Conservation (phyloP, 2,329 filamentous ascomycete genomes). For the Thielaviopsis ethacetica region DNA sequence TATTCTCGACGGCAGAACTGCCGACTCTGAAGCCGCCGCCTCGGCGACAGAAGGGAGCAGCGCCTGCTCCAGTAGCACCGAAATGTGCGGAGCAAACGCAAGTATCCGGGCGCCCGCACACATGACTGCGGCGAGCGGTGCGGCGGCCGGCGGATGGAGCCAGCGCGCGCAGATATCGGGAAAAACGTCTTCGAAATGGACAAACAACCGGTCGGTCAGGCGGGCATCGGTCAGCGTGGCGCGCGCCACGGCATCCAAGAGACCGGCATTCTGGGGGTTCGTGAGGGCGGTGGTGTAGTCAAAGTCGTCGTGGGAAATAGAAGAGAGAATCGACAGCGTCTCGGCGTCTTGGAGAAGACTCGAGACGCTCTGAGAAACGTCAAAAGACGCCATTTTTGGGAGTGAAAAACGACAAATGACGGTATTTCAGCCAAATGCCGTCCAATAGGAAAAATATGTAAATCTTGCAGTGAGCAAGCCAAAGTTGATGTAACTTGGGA, state of each 20-base stretch:
- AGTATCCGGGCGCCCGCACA: constrained; percentile 65
- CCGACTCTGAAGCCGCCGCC: background rate
- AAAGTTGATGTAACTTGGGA: background rate
- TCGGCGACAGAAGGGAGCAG: background rate
- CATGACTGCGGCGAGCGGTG: constrained; percentile 28
- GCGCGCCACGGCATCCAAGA: constrained; percentile 55
- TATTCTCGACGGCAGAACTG: constrained; percentile 1
- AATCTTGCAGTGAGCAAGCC: background rate
- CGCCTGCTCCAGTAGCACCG: constrained; percentile 47
- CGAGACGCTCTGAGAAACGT: constrained; percentile 12
- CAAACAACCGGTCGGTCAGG: constrained; percentile 58
- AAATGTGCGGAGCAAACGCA: constrained; percentile 67
- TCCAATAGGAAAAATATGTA: background rate
- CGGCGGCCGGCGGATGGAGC: constrained; percentile 30
- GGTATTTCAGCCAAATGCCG: background rate
- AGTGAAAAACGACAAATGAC: background rate
- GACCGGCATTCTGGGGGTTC: constrained; percentile 41
- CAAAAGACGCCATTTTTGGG: constrained; percentile 12
- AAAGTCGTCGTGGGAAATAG: background rate
- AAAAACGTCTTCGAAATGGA: constrained; percentile 57
- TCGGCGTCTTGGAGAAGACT: constrained; percentile 12
- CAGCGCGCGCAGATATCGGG: constrained; percentile 73
- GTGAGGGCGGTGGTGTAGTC: constrained; percentile 20
- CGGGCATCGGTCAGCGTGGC: constrained; percentile 47
- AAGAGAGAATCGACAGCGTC: constrained; percentile 31